A percentile compares a stretch with the other conserved stretches of the same genome.
Evolutionary conservation across 2,329 filamentous ascomycete genomes (phyloP).

Genomic region (Phyllosticta citribraziliensis): DNA sequence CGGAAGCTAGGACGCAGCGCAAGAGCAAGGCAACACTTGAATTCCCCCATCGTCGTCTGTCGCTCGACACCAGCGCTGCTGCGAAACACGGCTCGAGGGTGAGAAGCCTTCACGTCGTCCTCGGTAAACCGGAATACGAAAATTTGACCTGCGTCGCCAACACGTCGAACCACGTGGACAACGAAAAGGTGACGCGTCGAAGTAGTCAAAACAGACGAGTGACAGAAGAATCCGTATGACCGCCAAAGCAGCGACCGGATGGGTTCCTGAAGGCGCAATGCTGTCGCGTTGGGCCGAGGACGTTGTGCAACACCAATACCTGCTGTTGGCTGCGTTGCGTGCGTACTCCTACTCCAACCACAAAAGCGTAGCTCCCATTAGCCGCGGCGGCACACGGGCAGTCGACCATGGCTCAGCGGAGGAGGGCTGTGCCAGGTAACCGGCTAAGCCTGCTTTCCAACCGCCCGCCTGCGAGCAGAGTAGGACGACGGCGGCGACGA

Average conservation of each 20-base stretch:
- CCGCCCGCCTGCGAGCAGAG: background rate
- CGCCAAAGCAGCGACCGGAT: background rate
- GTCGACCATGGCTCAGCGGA: background rate
- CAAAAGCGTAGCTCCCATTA: background rate
- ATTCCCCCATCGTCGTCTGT: background rate
- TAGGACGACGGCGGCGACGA: background rate
- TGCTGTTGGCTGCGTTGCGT: background rate
- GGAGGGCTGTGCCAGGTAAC: background rate
- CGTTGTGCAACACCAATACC: background rate
- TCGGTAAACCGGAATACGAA: background rate
- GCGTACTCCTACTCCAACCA: background rate
- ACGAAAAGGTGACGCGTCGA: background rate
- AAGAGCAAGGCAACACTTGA: background rate
- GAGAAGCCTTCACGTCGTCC: background rate
- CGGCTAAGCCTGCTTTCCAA: background rate
- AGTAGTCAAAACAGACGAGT: background rate
- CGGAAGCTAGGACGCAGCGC: background rate
- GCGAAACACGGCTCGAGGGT: background rate
- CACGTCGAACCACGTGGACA: background rate
- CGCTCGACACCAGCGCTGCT: background rate
- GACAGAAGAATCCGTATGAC: background rate
- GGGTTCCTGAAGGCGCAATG: background rate
- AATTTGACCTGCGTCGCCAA: background rate
- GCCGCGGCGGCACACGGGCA: background rate
- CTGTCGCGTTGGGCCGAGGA: background rate